Conservation (phyloP, 495 filamentous ascomycete species). For the Xylaria telfairii region DNA sequence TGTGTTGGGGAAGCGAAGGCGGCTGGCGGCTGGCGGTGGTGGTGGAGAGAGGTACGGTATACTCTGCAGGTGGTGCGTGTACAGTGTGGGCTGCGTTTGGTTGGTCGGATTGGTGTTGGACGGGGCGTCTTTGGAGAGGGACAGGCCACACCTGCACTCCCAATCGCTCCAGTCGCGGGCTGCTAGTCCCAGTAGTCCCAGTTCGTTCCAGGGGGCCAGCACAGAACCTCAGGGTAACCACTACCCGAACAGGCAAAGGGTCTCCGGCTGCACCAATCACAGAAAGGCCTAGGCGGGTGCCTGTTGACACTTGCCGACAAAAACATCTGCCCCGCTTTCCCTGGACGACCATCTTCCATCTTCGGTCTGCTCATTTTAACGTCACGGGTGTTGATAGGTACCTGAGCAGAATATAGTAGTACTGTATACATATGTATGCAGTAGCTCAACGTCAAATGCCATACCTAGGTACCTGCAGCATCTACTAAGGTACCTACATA, state of each 20-base stretch:
- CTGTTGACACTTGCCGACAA: constrained; percentile 25
- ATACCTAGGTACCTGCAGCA: too few relatives aligned
- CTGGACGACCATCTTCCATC: constrained; percentile 8
- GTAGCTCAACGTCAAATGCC: background rate
- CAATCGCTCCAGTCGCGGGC: constrained; percentile 5
- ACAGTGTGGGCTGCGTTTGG: constrained; percentile 33
- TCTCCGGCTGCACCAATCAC: constrained; percentile 2
- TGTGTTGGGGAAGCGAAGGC: constrained; percentile 29
- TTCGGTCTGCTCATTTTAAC: constrained; percentile 9
- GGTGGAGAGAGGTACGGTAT: constrained; percentile 36
- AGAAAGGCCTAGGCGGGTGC: background rate
- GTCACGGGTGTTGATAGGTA: too few relatives aligned
- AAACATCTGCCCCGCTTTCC: constrained; percentile 22
- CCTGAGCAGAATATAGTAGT: too few relatives aligned
- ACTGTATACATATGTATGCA: too few relatives aligned
- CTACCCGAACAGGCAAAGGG: constrained; percentile 17
- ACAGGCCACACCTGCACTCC: background rate
- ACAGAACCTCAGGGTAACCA: constrained; percentile 20
- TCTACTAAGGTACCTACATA: too few relatives aligned
- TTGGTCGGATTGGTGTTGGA: constrained; percentile 11
- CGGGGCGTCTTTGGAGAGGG: background rate
- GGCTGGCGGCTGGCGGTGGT: constrained; percentile 30
- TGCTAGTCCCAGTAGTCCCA: constrained; percentile 15
- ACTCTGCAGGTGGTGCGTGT: constrained; percentile 18
- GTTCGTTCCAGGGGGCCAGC: too few relatives aligned